Evolutionary conservation across 2,329 filamentous ascomycete genomes (phyloP).

Genomic region (Cordyceps militaris): DNA sequence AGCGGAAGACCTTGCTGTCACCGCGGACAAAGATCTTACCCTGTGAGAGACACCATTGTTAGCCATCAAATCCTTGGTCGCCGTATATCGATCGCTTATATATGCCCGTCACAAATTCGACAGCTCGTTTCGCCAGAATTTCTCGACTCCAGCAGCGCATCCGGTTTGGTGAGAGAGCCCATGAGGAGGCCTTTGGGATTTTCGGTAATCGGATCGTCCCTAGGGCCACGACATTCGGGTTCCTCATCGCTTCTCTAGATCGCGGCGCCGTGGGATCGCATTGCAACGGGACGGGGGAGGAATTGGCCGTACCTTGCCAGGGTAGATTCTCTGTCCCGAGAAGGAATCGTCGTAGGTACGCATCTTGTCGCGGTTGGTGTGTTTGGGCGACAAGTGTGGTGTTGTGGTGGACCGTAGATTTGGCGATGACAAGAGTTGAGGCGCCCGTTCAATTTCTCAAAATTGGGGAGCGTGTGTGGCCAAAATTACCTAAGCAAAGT

Average conservation of each 20-base stretch:
- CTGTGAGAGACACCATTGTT: constrained; percentile 42
- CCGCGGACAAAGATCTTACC: constrained; percentile 99
- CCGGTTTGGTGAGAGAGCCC: not conserved
- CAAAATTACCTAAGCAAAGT: constrained; percentile 31
- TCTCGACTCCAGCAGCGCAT: not conserved
- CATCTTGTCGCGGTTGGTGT: constrained; percentile 45
- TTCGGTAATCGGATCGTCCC: not conserved
- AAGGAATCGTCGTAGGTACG: constrained; percentile 61
- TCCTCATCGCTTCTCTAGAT: constrained; percentile 9
- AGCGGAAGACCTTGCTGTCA: constrained; percentile 99
- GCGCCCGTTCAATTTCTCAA: constrained; percentile 31
- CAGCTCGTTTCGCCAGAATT: not conserved
- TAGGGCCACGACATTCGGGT: not conserved
- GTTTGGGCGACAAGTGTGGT: constrained; percentile 34
- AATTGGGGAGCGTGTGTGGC: constrained; percentile 32
- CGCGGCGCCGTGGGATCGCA: constrained; percentile 1
- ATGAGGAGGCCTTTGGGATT: not conserved
- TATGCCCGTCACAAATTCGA: not conserved
- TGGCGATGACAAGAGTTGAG: constrained; percentile 31
- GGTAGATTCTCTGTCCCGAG: constrained; percentile 61
- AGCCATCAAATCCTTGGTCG: constrained; percentile 17
- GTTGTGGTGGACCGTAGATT: constrained; percentile 34
- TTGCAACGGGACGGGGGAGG: not conserved
- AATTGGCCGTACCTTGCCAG: constrained; percentile 52
- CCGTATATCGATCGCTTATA: not conserved